A percentile compares a stretch with the other conserved stretches of the same genome.
phyloP scores from a whole-genome alignment of 257 asterid species.

The Nicotiana obtusifolia region DNA sequence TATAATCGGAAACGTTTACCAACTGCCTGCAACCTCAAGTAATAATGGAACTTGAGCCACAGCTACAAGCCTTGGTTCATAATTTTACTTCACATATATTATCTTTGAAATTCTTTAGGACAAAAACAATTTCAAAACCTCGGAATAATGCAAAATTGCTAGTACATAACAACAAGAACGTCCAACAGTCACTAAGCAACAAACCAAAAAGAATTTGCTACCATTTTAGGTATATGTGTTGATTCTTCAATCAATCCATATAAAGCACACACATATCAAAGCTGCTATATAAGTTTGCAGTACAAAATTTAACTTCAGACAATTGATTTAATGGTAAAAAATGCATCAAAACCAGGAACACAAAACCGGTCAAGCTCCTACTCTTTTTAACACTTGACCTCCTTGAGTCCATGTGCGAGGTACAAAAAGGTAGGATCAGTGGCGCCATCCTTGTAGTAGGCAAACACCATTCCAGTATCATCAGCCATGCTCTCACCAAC shows the following conservation, averaged over 20 bases:
- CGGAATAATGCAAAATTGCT: no score
- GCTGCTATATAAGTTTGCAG: background rate
- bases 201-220: background rate
- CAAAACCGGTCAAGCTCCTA: background rate
- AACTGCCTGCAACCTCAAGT: no score
- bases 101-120: no score
- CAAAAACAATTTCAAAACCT: no score
- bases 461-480: slow-evolving; percentile 37
- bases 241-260: background rate
- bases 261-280: background rate
- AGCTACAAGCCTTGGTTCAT: no score
- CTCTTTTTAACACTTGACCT: slow-evolving; percentile 41
- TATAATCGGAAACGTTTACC: no score
- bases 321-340: background rate
- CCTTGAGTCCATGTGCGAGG: slow-evolving; percentile 43
- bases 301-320: background rate
- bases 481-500: slow-evolving; percentile 59
- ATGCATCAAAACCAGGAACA: background rate
- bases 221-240: background rate
- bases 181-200: background rate
- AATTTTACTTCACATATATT: no score
- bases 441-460: slow-evolving; percentile 48
- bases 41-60: no score
- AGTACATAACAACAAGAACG: background rate
- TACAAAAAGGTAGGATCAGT: slow-evolving; percentile 51